Evolutionary conservation across 139 green algal species (phyloP), one percentile per base, ranked within the genome.

Genomic region (Closterium sp.): DNA sequence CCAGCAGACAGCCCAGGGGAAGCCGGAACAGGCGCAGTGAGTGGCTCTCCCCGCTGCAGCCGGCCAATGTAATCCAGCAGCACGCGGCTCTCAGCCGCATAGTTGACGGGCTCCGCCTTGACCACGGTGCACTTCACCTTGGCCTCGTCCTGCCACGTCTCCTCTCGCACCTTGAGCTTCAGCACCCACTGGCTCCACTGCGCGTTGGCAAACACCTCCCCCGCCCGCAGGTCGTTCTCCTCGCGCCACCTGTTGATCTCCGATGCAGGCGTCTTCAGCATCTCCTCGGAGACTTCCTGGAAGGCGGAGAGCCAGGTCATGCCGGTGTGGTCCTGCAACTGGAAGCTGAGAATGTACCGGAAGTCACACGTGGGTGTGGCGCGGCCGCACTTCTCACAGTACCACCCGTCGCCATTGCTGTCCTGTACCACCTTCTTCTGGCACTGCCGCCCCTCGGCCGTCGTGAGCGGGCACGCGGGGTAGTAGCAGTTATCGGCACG

Each of bases 81-180:
- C 34, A 88, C 27, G 28, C 89, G 92, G 89, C 27, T 92, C 91
- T 95, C 94, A 27, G 38, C 79, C 31, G 86, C 90, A 29, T 89
- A 95, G 88, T 94, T 85, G 27, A 96, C 91, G 10, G 90, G 79
- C 24, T 93, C 50, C 70, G 95, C 92, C 79, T 88, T 93, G 9
- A 94, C 42, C 21, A 97, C 92, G 0, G 85, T 95, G n/a, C 94
- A 93, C 94, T 98, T 97, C 88, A 97, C 89, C 27, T 97, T 96
- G n/a, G 50, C 62, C 95, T 99, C 97, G 86, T 99, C 98, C 27
- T 98, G 96, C 91, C 97, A 99, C 9, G 90, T 97, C 89, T 99
- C 98, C 92, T 98, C 96, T 1, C 95, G 91, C 4, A 98, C 93
- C 93, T 97, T 97, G 24, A 98, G 70, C 62, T 95, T 97, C 85